Evolutionary conservation across 257 asterid species (phyloP).

Genomic region (Cruciata laevipes): DNA sequence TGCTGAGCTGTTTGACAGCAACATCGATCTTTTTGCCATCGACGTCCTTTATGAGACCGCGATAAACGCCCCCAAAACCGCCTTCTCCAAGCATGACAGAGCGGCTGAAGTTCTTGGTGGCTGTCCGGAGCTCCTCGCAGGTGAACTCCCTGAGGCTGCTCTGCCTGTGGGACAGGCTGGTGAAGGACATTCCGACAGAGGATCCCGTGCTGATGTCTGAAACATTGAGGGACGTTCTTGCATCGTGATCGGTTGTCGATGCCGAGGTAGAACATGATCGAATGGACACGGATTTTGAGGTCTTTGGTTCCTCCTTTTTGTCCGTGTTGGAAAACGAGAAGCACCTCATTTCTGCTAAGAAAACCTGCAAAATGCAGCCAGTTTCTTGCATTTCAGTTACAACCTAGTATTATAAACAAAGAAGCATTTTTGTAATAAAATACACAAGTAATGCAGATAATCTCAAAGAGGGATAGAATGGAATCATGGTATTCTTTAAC

Average conservation of each 20-base stretch:
- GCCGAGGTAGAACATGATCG: constrained; percentile 39
- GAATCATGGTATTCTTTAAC: neutral
- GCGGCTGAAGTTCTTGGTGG: constrained; percentile 66
- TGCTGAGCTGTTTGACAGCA: constrained; percentile 92
- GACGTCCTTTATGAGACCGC: constrained; percentile 42
- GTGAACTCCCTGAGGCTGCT: constrained; percentile 54
- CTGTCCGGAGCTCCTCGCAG: constrained; percentile 56
- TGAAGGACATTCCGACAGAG: constrained; percentile 42
- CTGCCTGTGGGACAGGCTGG: constrained; percentile 42
- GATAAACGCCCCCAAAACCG: constrained; percentile 76
- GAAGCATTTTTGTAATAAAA: neutral
- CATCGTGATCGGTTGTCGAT: constrained; percentile 47
- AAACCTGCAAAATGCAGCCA: neutral
- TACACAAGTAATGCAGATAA: neutral
- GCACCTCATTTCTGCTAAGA: constrained; percentile 44
- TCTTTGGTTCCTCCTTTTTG: constrained; percentile 37
- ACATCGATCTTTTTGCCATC: constrained; percentile 42
- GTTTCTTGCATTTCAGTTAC: neutral
- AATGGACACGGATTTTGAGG: constrained; percentile 38
- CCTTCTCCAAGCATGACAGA: constrained; percentile 89
- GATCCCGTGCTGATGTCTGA: constrained; percentile 67
- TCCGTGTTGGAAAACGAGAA: constrained; percentile 36
- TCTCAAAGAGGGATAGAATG: neutral
- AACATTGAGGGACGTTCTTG: constrained; percentile 44
- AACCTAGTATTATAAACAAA: neutral